phyloP scores from a whole-genome alignment of 129 eudicot genomes.

The Kitagawia praeruptora region DNA sequence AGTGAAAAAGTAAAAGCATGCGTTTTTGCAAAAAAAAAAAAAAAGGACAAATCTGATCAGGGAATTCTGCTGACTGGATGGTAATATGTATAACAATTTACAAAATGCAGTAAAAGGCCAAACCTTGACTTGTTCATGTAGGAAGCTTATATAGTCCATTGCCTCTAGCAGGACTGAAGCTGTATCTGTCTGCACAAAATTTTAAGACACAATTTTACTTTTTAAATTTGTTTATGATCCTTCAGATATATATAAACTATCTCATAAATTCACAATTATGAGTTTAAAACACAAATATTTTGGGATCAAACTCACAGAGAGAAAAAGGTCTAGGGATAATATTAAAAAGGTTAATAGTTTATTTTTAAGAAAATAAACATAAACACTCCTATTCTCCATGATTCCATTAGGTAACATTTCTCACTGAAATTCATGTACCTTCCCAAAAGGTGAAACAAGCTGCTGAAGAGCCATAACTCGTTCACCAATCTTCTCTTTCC shows the following conservation, averaged over 20 bases:
- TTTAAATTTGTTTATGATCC: not conserved
- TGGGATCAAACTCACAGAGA: not conserved
- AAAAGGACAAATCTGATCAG: not conserved
- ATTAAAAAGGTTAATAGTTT: not conserved
- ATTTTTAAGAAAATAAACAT: not conserved
- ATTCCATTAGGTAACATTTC: not conserved
- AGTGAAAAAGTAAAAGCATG: not conserved
- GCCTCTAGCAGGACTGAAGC: conserved; percentile 92
- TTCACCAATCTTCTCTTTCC: conserved; percentile 82
- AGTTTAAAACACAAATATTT: not conserved
- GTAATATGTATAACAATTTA: not conserved
- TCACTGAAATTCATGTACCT: conserved; percentile 33
- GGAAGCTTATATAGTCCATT: conserved; percentile 79
- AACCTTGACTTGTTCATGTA: conserved; percentile 96
- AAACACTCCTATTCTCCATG: not conserved
- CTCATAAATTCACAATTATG: not conserved
- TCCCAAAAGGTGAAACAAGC: conserved; percentile 88
- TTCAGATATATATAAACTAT: not conserved
- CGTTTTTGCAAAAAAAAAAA: not conserved
- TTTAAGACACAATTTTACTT: not conserved
- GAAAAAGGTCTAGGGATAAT: not conserved
- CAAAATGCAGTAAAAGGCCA: conserved; percentile 6
- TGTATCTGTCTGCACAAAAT: conserved; percentile 76
- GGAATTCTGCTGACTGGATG: not conserved
- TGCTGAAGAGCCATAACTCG: conserved; percentile 77